phyloP scores from a whole-genome alignment of 192 early-diverging fungal species.

The Gaertneriomyces sp. region DNA sequence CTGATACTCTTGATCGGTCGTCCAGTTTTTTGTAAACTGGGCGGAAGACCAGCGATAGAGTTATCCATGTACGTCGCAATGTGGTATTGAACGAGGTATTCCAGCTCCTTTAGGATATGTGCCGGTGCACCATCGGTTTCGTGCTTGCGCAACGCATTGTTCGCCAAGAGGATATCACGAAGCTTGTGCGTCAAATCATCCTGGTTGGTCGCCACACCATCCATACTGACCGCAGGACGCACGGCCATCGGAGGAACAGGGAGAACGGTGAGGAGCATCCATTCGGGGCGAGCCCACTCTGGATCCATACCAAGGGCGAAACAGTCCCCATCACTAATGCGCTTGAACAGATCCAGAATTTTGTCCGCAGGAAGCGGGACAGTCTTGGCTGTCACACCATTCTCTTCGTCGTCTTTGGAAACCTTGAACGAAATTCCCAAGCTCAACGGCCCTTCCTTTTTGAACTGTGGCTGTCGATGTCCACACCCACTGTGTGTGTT shows the following conservation, averaged over 20 bases:
- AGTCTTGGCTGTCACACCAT: conserved; percentile 32
- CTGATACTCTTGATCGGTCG: conserved; percentile 93
- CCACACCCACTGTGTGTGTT: conserved; percentile 81
- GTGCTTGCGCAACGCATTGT: conserved; percentile 72
- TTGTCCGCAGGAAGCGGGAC: conserved; percentile 62
- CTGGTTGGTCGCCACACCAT: conserved; percentile 79
- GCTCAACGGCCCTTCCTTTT: conserved; percentile 46
- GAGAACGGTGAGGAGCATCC: conserved; percentile 94
- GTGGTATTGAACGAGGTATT: conserved; percentile 87
- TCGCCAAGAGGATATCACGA: conserved; percentile 90
- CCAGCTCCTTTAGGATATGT: conserved; percentile 86
- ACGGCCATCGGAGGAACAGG: conserved; percentile 96
- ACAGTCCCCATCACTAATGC: conserved; percentile 83
- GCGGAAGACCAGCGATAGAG: conserved; percentile 86
- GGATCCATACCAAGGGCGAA: conserved; percentile 81
- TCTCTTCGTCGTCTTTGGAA: conserved; percentile 38
- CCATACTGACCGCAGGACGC: conserved; percentile 92
- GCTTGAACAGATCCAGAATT: conserved; percentile 78
- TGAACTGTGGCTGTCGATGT: conserved; percentile 71
- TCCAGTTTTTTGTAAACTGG: conserved; percentile 87
- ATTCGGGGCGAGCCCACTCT: conserved; percentile 92
- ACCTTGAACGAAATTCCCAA: conserved; percentile 17
- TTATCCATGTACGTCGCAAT: conserved; percentile 98
- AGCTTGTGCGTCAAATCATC: conserved; percentile 97
- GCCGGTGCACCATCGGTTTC: conserved; percentile 83